A percentile compares a stretch with the other conserved stretches of the same genome.
phyloP scores from a whole-genome alignment of 2,329 filamentous ascomycete genomes.

The Trichophyton rubrum region DNA sequence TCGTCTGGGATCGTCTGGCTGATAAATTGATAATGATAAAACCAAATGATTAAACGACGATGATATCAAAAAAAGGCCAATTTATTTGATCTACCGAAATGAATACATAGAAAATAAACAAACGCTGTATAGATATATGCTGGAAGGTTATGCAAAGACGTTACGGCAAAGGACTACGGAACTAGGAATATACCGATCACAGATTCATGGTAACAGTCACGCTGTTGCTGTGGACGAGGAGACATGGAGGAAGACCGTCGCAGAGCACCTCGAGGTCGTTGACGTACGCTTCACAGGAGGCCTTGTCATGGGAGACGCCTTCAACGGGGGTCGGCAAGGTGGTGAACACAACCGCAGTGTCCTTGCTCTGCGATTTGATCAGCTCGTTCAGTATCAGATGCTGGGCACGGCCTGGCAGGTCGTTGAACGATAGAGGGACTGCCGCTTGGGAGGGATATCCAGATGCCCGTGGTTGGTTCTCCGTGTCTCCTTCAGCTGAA shows the following conservation, averaged over 20 bases:
- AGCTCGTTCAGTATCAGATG: constrained; percentile 79
- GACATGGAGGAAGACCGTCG: constrained; percentile 58
- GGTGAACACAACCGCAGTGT: constrained; percentile 69
- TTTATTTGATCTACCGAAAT: background rate
- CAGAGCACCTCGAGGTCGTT: constrained; percentile 68
- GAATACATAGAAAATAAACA: background rate
- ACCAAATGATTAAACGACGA: too few species aligned
- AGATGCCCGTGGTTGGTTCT: constrained; percentile 19
- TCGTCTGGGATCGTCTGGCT: too few species aligned
- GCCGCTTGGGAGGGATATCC: constrained; percentile 48
- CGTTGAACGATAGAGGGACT: constrained; percentile 68
- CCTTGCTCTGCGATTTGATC: constrained; percentile 53
- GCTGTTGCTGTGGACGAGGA: constrained; percentile 75
- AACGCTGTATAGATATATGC: background rate
- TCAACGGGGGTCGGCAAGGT: constrained; percentile 71
- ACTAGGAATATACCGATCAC: constrained; percentile 16
- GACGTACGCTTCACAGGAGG: constrained; percentile 60
- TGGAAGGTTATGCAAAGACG: background rate
- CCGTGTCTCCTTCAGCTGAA: background rate
- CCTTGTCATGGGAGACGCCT: constrained; percentile 59
- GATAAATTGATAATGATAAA: too few species aligned
- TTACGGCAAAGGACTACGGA: background rate
- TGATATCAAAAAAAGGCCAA: background rate
- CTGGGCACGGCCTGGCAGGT: constrained; percentile 70
- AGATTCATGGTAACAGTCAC: constrained; percentile 61